Percentiles rank a stretch among this genome's conserved stretches.
These are phyloP conservation scores for Phytophthora cryptogea DNA, from an alignment of 352 stramenopile species.

Conservation along the genomic window DNA sequence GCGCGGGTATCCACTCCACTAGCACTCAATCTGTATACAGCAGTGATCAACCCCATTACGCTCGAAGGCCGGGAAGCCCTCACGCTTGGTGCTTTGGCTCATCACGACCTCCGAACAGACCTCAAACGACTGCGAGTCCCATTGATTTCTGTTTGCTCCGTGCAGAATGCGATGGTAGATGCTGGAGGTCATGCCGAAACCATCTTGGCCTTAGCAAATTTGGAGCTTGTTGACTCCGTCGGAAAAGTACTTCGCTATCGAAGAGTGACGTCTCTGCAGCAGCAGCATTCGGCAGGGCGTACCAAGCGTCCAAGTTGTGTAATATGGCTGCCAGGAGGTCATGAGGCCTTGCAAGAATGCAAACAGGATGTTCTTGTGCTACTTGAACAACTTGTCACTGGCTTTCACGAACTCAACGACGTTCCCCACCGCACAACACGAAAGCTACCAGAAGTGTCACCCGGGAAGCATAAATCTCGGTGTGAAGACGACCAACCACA, in stretches of 20 bases:
- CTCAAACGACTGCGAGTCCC: constrained; percentile 67
- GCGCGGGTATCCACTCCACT: constrained; percentile 92
- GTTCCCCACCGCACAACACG: constrained; percentile 35
- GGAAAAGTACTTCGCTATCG: constrained; percentile 66
- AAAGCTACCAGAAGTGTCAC: constrained; percentile 26
- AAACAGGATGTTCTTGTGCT: constrained; percentile 85
- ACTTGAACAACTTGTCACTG: constrained; percentile 93
- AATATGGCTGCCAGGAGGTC: constrained; percentile 90
- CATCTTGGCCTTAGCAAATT: constrained; percentile 56
- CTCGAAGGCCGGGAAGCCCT: constrained; percentile 90
- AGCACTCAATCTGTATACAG: constrained; percentile 95
- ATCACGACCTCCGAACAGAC: constrained; percentile 74
- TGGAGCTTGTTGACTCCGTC: constrained; percentile 80
- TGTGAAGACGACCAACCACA: constrained; percentile 31
- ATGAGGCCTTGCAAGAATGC: constrained; percentile 95
- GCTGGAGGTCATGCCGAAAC: constrained; percentile 76
- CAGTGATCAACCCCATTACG: constrained; percentile 94
- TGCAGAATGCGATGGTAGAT: constrained; percentile 87
- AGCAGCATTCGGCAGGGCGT: constrained; percentile 19
- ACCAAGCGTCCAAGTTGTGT: constrained; percentile 44
- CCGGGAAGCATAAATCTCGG: constrained; percentile 12
- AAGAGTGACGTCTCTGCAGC: constrained; percentile 22
- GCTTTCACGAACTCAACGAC: constrained; percentile 93
- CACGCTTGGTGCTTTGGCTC: constrained; percentile 86
- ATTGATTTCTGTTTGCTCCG: constrained; percentile 89